Conservation (phyloP, 192 early-diverging fungal genomes). For the Coemansia sp. region DNA sequence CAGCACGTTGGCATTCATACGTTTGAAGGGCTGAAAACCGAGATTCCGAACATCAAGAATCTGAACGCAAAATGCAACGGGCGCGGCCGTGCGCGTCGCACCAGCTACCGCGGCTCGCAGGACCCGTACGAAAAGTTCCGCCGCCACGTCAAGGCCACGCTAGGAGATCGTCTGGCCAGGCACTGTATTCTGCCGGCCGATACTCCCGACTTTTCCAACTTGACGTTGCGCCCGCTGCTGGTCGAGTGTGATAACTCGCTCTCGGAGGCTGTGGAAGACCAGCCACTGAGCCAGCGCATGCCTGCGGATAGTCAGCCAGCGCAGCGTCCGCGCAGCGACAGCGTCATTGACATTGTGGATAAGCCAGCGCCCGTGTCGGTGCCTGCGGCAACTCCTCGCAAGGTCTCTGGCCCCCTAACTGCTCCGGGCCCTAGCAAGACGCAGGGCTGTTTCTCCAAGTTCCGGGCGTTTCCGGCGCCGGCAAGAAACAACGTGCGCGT, state of each 20-base stretch:
- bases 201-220: slow-evolving; percentile 47
- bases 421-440: background rate
- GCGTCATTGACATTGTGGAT: slow-evolving; percentile 40
- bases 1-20: slow-evolving; percentile 72
- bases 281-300: slow-evolving; percentile 8
- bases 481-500: background rate
- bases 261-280: slow-evolving; percentile 8
- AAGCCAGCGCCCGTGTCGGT: background rate
- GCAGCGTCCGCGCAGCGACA: slow-evolving; percentile 42
- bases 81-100: slow-evolving; percentile 49
- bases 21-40: slow-evolving; percentile 44
- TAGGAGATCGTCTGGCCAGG: slow-evolving; percentile 30
- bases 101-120: slow-evolving; percentile 41
- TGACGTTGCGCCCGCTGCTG: slow-evolving; percentile 48
- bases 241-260: slow-evolving; percentile 6
- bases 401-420: background rate
- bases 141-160: slow-evolving; percentile 36
- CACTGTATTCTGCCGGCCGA: slow-evolving; percentile 43
- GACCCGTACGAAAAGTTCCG: slow-evolving; percentile 45
- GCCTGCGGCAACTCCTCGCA: background rate
- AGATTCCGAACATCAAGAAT: slow-evolving; percentile 53
- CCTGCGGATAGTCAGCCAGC: background rate
- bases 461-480: background rate
- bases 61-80: slow-evolving; percentile 44
- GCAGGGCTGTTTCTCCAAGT: background rate